Conservation (phyloP, 2,329 filamentous ascomycete species). For the Rutstroemia sp. region DNA sequence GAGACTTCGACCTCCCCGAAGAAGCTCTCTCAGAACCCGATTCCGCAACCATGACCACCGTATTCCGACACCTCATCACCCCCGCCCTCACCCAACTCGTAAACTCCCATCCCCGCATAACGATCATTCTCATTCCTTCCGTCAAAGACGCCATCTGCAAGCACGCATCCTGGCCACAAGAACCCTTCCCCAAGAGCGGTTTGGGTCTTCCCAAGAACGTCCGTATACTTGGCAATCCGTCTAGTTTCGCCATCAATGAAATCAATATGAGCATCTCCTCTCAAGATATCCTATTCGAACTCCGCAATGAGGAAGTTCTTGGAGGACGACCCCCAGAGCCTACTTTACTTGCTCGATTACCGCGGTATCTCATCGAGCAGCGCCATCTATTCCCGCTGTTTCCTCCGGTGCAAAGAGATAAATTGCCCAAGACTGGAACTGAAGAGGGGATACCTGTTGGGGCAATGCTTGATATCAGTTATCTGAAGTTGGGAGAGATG, state of each 20-base stretch:
- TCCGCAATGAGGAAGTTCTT: conserved; percentile 65
- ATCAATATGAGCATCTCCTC: conserved; percentile 72
- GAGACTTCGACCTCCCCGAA: conserved; percentile 70
- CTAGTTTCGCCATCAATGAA: conserved; percentile 85
- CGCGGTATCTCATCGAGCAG: conserved; percentile 77
- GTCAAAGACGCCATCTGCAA: conserved; percentile 75
- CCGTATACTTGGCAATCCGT: conserved; percentile 80
- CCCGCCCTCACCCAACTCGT: conserved; percentile 64
- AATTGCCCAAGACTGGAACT: conserved; percentile 57
- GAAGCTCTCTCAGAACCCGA: conserved; percentile 64
- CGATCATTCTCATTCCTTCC: conserved; percentile 76
- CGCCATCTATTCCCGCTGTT: conserved; percentile 87
- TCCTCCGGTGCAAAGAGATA: conserved; percentile 65
- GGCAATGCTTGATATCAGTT: conserved; percentile 73
- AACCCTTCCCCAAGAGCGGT: conserved; percentile 61
- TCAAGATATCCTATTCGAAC: conserved; percentile 77
- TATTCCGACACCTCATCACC: conserved; percentile 77
- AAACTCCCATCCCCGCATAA: conserved; percentile 65
- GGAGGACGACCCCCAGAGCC: conserved; percentile 45
- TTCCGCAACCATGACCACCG: conserved; percentile 68
- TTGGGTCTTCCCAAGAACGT: conserved; percentile 71
- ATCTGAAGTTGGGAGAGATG: conserved; percentile 86
- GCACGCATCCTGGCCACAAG: conserved; percentile 82
- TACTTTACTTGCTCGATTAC: conserved; percentile 49
- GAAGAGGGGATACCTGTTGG: conserved; percentile 57